phyloP scores from a whole-genome alignment of 257 asterid species.

The Solanum chiquidenum region DNA sequence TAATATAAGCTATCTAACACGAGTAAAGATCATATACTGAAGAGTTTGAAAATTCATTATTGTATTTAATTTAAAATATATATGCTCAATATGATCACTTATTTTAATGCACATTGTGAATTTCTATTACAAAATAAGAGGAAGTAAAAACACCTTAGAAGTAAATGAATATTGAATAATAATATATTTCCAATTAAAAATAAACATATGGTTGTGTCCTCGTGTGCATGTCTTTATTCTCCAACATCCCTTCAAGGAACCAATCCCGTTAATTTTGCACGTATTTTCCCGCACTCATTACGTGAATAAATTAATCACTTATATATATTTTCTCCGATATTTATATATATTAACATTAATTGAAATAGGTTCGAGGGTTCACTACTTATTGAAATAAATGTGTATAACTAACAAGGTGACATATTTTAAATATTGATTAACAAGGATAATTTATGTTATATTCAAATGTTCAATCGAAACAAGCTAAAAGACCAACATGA shows the following conservation, averaged over 20 bases:
- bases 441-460: not conserved
- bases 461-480: not conserved
- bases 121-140: not conserved
- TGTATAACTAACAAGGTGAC: not conserved
- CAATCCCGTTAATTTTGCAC: not conserved
- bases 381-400: not conserved
- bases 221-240: constrained; percentile 11
- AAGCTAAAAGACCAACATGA: not conserved
- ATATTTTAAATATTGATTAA: not conserved
- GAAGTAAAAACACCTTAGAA: not conserved
- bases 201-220: not conserved
- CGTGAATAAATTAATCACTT: not conserved
- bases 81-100: not conserved
- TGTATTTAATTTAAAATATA: not conserved
- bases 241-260: not conserved
- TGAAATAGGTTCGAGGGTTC: not conserved
- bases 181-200: not conserved
- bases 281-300: not conserved
- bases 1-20: no score
- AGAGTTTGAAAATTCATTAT: not conserved
- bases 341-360: not conserved
- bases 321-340: not conserved
- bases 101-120: not conserved
- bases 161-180: not conserved
- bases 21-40: not conserved